Evolutionary conservation across 2,329 filamentous ascomycete genomes (phyloP).

Genomic region (Fusarium veterinarium): DNA sequence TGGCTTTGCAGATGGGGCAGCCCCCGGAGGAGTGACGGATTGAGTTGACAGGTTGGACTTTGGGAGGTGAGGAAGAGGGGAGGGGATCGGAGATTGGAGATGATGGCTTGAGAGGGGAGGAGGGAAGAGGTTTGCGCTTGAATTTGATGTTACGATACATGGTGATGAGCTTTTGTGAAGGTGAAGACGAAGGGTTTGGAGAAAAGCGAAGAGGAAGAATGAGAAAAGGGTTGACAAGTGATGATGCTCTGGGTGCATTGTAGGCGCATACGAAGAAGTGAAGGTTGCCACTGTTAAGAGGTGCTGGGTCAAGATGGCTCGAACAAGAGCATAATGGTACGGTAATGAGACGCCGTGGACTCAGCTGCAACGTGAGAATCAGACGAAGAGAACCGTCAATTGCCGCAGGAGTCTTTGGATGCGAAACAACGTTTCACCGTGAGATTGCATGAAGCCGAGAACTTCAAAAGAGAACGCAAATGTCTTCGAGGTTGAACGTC

Average conservation of each 20-base stretch:
- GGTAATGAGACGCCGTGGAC: accelerated
- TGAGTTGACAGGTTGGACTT: accelerated
- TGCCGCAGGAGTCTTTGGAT: accelerated
- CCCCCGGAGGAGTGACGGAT: neutral
- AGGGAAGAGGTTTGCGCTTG: neutral
- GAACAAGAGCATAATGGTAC: neutral
- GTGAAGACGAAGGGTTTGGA: accelerated
- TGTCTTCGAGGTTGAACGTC: accelerated
- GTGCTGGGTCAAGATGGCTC: neutral
- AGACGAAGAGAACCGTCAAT: accelerated
- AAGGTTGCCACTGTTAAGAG: neutral
- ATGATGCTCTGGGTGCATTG: too few relatives aligned
- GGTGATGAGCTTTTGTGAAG: too few relatives aligned
- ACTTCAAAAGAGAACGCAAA: accelerated
- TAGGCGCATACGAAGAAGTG: too few relatives aligned
- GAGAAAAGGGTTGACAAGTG: accelerated
- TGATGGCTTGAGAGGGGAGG: neutral
- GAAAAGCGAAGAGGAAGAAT: accelerated
- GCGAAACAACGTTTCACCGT: accelerated
- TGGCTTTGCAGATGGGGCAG: slow-evolving; percentile 14
- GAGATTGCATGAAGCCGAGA: accelerated
- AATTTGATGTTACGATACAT: neutral
- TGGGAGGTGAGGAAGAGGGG: accelerated
- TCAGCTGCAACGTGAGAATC: accelerated
- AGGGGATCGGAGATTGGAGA: accelerated